Evolutionary conservation across 108 stramenopile species (phyloP), one percentile per base, ranked within the genome.

Genomic region (Tribonema minus): DNA sequence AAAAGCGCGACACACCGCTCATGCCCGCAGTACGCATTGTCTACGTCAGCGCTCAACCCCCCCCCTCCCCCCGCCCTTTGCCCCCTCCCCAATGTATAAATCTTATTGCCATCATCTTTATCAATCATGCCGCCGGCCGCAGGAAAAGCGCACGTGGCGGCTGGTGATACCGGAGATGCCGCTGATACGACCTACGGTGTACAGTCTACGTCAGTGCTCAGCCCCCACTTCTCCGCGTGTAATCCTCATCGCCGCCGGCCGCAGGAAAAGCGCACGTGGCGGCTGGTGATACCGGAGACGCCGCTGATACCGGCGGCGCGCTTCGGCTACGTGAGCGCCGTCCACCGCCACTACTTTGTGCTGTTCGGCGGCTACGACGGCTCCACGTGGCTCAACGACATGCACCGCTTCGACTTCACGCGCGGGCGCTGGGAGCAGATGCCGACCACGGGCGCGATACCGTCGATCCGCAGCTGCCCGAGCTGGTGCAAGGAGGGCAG

Each of bases 331-430:
- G 94, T 95, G 2, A 90, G 89, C 2, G 92, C 93, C 1, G 92
- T 92, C 1, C 91, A 95, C 83, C 70, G 90, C 34, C 89, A 92
- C 82, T 91, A 92, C 46, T 89, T 96, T 61, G 84, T 94, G 26
- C 76, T 96, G 2, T 96, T 91, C 69, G 95, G 95, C 6, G 95
- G 95, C 5, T 95, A 94, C 72, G 92, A 94, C 67, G 95, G 95
- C 4, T 83, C 75, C 25, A 89, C 93, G 60, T 85, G 95, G 54
- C 86, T 96, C 39, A 92, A 90, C 27, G 95, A 96, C 78, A 92
- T 94, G 91, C 87, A 91, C 66, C 83, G 82, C 30, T 91, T 90
- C 76, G 88, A 91, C 82, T 84, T 88, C 58, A 60, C 37, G 37
- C 58, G 7, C 88, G 88, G 70, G n/a, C 1, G 38, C 37, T 72